A percentile compares a stretch with the other conserved stretches of the same genome.
These are phyloP conservation scores for Flaveria ramosissima DNA, from an alignment of 129 eudicot genomes.

Conservation along the genomic window DNA sequence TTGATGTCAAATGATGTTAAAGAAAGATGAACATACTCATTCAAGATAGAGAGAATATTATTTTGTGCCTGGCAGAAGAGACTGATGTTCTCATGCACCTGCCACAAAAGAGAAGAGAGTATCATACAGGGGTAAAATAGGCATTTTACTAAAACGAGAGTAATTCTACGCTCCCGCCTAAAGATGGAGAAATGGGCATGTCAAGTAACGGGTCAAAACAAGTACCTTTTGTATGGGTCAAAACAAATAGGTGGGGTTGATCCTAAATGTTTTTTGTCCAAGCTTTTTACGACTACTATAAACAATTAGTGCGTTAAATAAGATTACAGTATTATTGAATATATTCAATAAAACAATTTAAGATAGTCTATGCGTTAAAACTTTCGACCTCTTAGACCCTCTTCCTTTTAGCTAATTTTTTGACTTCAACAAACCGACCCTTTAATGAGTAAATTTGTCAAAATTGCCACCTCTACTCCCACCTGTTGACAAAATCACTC, in stretches of 20 bases:
- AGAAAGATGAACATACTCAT: slow-evolving; percentile 55
- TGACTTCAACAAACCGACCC: background rate
- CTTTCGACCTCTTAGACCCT: background rate
- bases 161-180: background rate
- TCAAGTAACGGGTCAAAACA: background rate
- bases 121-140: slow-evolving; percentile 12
- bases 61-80: slow-evolving; percentile 74
- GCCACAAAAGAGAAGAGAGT: slow-evolving; percentile 28
- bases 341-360: background rate
- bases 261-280: background rate
- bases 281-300: background rate
- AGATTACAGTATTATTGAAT: background rate
- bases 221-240: background rate
- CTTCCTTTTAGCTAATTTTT: slow-evolving; percentile 4
- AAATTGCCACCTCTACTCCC: background rate
- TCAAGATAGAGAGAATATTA: slow-evolving; percentile 62
- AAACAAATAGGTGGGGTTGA: background rate
- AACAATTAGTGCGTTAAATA: background rate
- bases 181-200: background rate
- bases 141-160: background rate
- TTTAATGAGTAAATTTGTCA: background rate
- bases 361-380: slow-evolving; percentile 5
- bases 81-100: slow-evolving; percentile 79
- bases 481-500: slow-evolving; percentile 1
- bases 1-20: background rate